Percentiles rank a stretch among this genome's conserved stretches.
Evolutionary conservation across 1,139 yeast species (phyloP).

Genomic region (Sugiyamaella neomexicana): DNA sequence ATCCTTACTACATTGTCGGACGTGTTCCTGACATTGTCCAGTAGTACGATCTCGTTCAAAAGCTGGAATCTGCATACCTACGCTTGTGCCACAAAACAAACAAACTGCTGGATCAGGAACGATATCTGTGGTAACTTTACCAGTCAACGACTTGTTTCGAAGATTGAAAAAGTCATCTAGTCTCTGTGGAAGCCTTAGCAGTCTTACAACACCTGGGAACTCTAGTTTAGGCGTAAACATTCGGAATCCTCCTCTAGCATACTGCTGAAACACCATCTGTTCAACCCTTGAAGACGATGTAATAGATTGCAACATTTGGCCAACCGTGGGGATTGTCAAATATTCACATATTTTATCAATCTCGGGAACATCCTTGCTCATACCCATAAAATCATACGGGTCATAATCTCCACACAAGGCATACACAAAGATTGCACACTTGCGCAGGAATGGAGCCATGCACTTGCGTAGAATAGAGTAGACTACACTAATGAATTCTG

Average conservation of each 20-base stretch:
- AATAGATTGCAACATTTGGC: conserved; percentile 31
- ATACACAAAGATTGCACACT: conserved; percentile 59
- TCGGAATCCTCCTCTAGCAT: neutral
- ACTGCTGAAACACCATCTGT: conserved; percentile 1
- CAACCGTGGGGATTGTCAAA: conserved; percentile 52
- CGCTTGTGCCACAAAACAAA: conserved; percentile 71
- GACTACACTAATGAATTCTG: conserved; percentile 39
- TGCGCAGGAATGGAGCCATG: conserved; percentile 66
- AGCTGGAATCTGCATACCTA: conserved; percentile 67
- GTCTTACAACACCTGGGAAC: conserved; percentile 64
- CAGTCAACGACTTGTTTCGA: conserved; percentile 12
- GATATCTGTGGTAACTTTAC: conserved; percentile 24
- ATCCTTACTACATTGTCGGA: conserved; percentile 54
- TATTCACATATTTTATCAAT: conserved; percentile 58
- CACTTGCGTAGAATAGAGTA: conserved; percentile 59
- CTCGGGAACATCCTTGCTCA: conserved; percentile 43
- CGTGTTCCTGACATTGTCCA: conserved; percentile 43
- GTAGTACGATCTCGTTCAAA: conserved; percentile 26
- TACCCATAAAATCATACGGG: conserved; percentile 41
- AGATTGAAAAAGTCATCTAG: conserved; percentile 62
- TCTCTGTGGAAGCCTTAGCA: conserved; percentile 63
- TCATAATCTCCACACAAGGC: conserved; percentile 59
- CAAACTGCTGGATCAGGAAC: conserved; percentile 84
- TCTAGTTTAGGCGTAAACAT: conserved; percentile 42
- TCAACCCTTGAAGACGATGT: conserved; percentile 9